Percentiles rank a stretch among this genome's conserved stretches.
These are phyloP conservation scores for Eimeria maxima DNA, from an alignment of 169 alveolate species.

Conservation along the genomic window DNA sequence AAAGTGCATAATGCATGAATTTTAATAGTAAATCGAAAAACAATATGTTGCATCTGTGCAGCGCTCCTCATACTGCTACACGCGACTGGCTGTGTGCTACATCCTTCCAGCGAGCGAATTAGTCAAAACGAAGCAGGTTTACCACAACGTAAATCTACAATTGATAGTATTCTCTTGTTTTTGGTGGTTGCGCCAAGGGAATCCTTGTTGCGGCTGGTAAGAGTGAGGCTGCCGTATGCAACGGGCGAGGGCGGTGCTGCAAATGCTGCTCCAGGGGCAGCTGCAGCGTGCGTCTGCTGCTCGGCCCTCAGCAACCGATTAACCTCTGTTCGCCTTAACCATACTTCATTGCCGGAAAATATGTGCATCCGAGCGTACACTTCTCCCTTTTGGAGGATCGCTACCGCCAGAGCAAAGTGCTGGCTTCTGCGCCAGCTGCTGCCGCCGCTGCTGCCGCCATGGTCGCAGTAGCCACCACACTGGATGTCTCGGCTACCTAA, in stretches of 20 bases:
- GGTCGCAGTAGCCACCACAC: conserved; percentile 79
- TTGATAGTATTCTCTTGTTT: background rate
- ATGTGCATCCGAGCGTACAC: conserved; percentile 68
- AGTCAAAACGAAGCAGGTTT: background rate
- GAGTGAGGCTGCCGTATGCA: conserved; percentile 53
- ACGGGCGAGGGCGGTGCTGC: conserved; percentile 78
- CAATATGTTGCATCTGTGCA: conserved; percentile 12
- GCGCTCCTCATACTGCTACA: background rate
- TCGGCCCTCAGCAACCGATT: conserved; percentile 43
- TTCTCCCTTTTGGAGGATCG: conserved; percentile 56
- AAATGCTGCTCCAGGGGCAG: conserved; percentile 70
- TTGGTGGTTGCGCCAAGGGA: background rate
- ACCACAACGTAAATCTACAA: background rate
- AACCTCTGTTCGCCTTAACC: conserved; percentile 24
- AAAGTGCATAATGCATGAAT: background rate
- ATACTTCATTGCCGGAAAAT: conserved; percentile 61
- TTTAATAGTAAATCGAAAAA: background rate
- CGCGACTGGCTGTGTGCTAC: conserved; percentile 47
- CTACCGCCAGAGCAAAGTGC: conserved; percentile 77
- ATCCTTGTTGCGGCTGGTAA: conserved; percentile 33
- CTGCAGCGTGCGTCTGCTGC: conserved; percentile 74
- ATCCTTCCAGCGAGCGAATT: conserved; percentile 4
- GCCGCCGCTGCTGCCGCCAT: conserved; percentile 83
- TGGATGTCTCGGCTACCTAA: conserved; percentile 80
- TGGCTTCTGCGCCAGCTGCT: conserved; percentile 80